phyloP scores from a whole-genome alignment of 2,329 filamentous ascomycete genomes.

The Alternaria arborescens region DNA sequence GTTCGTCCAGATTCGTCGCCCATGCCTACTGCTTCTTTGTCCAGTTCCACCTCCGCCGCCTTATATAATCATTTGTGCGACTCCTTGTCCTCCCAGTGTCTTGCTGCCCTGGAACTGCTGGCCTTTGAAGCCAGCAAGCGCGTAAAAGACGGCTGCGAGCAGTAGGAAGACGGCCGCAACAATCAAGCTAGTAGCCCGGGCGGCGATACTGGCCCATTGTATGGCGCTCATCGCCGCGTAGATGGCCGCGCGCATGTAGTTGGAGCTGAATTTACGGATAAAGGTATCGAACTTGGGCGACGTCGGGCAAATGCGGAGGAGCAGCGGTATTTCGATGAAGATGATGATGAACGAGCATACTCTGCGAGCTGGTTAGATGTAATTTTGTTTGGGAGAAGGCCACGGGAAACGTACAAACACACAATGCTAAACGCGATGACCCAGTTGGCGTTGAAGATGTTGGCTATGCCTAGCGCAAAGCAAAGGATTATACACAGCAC shows the following conservation, averaged over 20 bases:
- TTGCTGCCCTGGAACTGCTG: constrained; percentile 93
- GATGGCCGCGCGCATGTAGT: constrained; percentile 93
- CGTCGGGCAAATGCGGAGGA: constrained; percentile 97
- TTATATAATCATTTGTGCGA: constrained; percentile 94
- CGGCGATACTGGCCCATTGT: constrained; percentile 82
- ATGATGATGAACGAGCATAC: constrained; percentile 60
- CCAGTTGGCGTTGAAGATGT: constrained; percentile 69
- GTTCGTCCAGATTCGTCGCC: constrained; percentile 6
- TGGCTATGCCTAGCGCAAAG: constrained; percentile 73
- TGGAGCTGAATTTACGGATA: constrained; percentile 92
- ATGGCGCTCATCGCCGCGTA: constrained; percentile 82
- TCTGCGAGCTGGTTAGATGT: constrained; percentile 40
- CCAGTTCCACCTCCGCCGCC: not conserved
- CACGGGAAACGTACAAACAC: constrained; percentile 54
- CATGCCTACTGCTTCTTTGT: not conserved
- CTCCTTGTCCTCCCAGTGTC: constrained; percentile 90
- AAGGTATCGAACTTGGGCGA: constrained; percentile 86
- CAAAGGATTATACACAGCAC: constrained; percentile 71
- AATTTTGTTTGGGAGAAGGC: not conserved
- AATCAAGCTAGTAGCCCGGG: constrained; percentile 74
- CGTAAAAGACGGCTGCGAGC: constrained; percentile 81
- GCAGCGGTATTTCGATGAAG: constrained; percentile 80
- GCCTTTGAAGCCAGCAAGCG: constrained; percentile 78
- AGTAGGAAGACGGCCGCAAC: constrained; percentile 84
- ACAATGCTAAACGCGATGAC: constrained; percentile 67